Percentiles rank a stretch among this genome's conserved stretches.
Conservation (phyloP, 441 rosid genomes). For the Erodium chrysanthum region DNA sequence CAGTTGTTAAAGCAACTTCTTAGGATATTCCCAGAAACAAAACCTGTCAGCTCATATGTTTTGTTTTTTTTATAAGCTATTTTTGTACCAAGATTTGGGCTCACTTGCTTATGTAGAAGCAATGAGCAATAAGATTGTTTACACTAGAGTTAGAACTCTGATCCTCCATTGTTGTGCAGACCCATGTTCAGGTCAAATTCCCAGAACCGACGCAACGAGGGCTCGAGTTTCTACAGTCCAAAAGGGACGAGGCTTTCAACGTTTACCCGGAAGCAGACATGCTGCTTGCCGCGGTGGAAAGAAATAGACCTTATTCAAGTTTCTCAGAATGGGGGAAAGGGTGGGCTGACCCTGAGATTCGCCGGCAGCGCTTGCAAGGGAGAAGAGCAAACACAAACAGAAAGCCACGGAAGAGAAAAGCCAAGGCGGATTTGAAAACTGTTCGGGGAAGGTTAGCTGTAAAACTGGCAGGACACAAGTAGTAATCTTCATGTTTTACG, state of each 20-base stretch:
- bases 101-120: no score
- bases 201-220: conserved; percentile 56
- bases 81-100: no score
- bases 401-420: conserved; percentile 21
- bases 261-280: conserved; percentile 77
- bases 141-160: no score
- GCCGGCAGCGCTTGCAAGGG: conserved; percentile 43
- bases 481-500: neutral
- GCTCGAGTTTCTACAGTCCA: conserved; percentile 34
- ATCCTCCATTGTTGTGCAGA: no score
- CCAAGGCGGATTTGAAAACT: conserved; percentile 27
- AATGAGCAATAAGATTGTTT: no score
- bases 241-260: conserved; percentile 31
- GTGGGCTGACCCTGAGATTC: conserved; percentile 86
- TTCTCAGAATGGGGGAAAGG: conserved; percentile 78
- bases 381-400: conserved; percentile 19
- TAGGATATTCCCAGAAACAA: neutral
- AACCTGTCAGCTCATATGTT: neutral
- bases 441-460: conserved; percentile 41
- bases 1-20: neutral
- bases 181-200: conserved; percentile 54
- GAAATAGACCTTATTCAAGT: conserved; percentile 28
- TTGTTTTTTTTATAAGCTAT: no score
- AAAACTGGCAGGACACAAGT: conserved; percentile 21
- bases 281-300: conserved; percentile 37